Conservation (phyloP, 2,329 filamentous ascomycete genomes). For the Trichoderma sp. region DNA sequence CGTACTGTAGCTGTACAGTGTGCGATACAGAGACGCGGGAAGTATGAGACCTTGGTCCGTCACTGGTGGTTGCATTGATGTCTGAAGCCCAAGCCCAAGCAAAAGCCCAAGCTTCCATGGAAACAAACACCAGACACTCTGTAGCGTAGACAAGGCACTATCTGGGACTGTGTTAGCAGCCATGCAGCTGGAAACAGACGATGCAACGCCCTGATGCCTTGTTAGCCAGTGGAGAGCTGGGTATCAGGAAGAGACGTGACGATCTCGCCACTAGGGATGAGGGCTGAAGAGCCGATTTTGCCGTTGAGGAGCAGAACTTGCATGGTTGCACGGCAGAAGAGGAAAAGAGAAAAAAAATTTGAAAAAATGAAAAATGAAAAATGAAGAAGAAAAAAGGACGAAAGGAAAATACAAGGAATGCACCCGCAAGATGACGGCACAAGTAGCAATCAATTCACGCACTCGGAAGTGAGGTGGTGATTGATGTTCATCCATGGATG, state of each 20-base stretch:
- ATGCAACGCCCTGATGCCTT: conserved; percentile 1
- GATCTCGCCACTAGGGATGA: conserved; percentile 2
- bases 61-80: background rate
- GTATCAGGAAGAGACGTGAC: background rate
- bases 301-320: background rate
- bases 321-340: background rate
- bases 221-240: conserved; percentile 3
- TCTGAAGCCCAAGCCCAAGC: background rate
- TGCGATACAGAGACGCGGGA: no score
- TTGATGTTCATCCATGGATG: background rate
- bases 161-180: background rate
- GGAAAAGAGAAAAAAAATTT: background rate
- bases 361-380: background rate
- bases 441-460: background rate
- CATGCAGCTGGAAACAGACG: background rate
- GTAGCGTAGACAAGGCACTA: background rate
- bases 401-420: background rate
- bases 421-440: background rate
- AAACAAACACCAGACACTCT: background rate
- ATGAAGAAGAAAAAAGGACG: background rate
- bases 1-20: no score
- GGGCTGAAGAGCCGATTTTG: conserved; percentile 21
- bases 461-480: background rate
- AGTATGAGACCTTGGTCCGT: background rate
- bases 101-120: background rate